Evolutionary conservation across 495 filamentous ascomycete genomes (phyloP), one percentile per base, ranked within the genome.

Genomic region (Penicillium alfredii): DNA sequence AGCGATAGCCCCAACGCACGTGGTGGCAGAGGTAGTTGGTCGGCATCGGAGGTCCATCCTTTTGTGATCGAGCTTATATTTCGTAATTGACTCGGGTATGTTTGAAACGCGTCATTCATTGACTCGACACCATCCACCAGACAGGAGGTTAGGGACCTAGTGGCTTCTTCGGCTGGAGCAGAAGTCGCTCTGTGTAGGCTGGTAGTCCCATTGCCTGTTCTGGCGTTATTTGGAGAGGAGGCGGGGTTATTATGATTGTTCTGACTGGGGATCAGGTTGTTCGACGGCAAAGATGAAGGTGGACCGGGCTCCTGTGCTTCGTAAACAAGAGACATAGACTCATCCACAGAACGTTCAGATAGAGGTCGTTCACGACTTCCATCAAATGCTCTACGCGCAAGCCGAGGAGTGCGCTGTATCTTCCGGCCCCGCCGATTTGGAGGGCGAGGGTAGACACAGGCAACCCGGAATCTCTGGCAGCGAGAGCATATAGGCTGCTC

Each of bases 401-500:
- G 14, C 10, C 25, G 14, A 4, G 5, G 13, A 3, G 13, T 17
- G 16, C 33, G 33, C 10, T 27, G n/a, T 3, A 8, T 17, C 19
- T 16, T 11, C 9, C 12, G 33, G 9, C 33, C 33, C 13, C 33
- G 22, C 6, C 33, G 33, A 28, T 36, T 17, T 18, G 33, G 23
- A 36, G 33, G 33, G 1, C 8, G 2, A 8, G 33, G 33, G 16
- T 36, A 36, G 12, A 21, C 10, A 28, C 33, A 36, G 12, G 22
- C 27, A 3, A 23, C 23, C 1, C 19, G 2, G 8, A 36, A 23
- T 17, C 33, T 11, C 3, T 36, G 4, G 14, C 33, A 36, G 5
- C 33, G 33, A 5, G 22, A 4, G 23, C 33, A 36, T 17, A 27
- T 18, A 21, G 33, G 33, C 16, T 18, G 33, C 27, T 27, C 33